phyloP scores from a whole-genome alignment of 495 filamentous ascomycete genomes.

The Neurospora sp. region DNA sequence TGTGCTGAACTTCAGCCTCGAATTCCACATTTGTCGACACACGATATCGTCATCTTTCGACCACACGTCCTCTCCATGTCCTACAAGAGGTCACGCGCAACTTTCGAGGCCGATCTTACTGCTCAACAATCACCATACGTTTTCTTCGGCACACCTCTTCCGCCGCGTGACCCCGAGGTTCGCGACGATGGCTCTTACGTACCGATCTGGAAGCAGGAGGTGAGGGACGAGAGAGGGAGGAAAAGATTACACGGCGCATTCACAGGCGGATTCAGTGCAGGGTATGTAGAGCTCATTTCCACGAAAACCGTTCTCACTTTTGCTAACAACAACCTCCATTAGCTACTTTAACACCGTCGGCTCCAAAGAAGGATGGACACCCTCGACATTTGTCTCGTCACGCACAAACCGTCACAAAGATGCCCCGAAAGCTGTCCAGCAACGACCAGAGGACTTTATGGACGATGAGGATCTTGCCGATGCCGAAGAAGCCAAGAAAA shows the following conservation, averaged over 20 bases:
- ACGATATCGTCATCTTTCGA: not conserved
- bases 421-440: slow-evolving; percentile 37
- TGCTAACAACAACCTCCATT: not conserved
- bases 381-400: slow-evolving; percentile 84
- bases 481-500: slow-evolving; percentile 59
- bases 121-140: slow-evolving; percentile 68
- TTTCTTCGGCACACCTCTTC: slow-evolving; percentile 77
- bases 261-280: slow-evolving; percentile 92
- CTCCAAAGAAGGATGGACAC: slow-evolving; percentile 96
- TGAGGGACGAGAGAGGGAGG: slow-evolving; percentile 83
- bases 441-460: slow-evolving; percentile 89
- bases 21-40: not conserved
- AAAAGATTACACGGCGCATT: slow-evolving; percentile 94
- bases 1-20: not conserved
- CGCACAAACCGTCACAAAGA: slow-evolving; percentile 69
- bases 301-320: not conserved
- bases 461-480: slow-evolving; percentile 94
- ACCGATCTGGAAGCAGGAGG: slow-evolving; percentile 95
- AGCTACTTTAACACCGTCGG: slow-evolving; percentile 98
- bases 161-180: slow-evolving; percentile 62
- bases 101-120: slow-evolving; percentile 69
- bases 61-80: slow-evolving; percentile 45
- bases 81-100: slow-evolving; percentile 65
- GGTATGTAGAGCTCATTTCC: slow-evolving; percentile 41
- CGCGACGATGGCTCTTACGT: slow-evolving; percentile 92